phyloP scores from a whole-genome alignment of 75 land plant species.

The Selaginella tamariscina region DNA sequence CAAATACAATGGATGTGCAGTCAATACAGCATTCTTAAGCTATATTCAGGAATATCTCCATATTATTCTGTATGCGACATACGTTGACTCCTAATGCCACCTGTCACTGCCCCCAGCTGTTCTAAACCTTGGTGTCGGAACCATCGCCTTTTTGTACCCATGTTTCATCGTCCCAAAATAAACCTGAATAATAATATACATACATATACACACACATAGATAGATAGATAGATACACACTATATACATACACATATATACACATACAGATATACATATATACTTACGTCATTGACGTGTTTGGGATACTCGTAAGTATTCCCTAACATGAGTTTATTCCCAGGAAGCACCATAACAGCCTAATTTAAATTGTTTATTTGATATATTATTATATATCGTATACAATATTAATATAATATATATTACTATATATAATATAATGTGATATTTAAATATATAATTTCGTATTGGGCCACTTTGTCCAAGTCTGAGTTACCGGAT shows the following conservation, averaged over 20 bases:
- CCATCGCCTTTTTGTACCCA: constrained; percentile 38
- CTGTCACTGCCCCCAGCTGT: constrained; percentile 29
- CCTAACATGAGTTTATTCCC: constrained; percentile 26
- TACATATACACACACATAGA: too few relatives aligned
- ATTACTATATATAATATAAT: too few relatives aligned
- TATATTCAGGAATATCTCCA: constrained; percentile 30
- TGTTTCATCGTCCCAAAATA: constrained; percentile 24
- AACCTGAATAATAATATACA: too few relatives aligned
- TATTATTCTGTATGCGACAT: constrained; percentile 20
- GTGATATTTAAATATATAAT: too few relatives aligned
- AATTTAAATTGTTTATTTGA: too few relatives aligned
- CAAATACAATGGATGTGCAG: constrained; percentile 31
- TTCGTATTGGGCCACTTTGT: too few relatives aligned
- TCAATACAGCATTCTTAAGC: constrained; percentile 25
- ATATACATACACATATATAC: too few relatives aligned
- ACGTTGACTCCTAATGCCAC: constrained; percentile 13
- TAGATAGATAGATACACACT: too few relatives aligned
- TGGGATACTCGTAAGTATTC: constrained; percentile 25
- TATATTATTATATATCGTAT: too few relatives aligned
- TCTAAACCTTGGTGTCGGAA: constrained; percentile 36
- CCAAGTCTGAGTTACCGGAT: constrained; percentile 15
- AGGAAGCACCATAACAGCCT: constrained; percentile 28
- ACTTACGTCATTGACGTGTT: constrained; percentile 16
- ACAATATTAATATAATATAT: constrained; percentile 29
- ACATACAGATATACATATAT: too few relatives aligned